Base-by-base conservation (phyloP, 1,284 basidiomycete species). In the Athelia psychrophila region DNA sequence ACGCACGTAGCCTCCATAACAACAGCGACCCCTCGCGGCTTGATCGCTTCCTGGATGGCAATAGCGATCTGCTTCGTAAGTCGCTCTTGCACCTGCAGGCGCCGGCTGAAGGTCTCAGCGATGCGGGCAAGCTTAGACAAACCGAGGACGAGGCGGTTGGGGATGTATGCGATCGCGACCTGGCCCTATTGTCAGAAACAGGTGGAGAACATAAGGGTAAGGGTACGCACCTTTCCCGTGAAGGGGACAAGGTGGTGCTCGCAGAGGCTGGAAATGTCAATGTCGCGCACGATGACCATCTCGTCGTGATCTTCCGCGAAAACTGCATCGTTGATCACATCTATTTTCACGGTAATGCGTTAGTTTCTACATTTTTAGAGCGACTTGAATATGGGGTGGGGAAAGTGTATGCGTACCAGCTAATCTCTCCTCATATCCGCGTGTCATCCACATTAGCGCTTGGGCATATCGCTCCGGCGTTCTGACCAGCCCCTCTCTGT, bases 241-340 rank as follows among this genome's bases (percentile, higher is more conserved):
- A 99, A 99, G 1, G 97, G 97, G 27, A 99, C 96, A 59, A 99
- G 81, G 72, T 99, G 97, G 67, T 99, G 97, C 75, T 99, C 97
- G 74, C 97, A 99, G 50, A 99, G 75, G 63, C 93, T 95, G 52
- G 94, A 98, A 56, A 99, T 89, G 67, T 98, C 93, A 63, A 99
- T 99, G 68, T 99, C 95, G 55, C 92, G 84, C 47, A 99, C 97
- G 57, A 99, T 87, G 50, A 99, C 96, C 95, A 99, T 97, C 71
- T 99, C 97, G 64, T 99, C 97, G 75, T 99, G 97, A 71, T 99
- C 94, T 72, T 99, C 97, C 50, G 95, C 91, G 68, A 99, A 99
- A 38, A 99, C 87, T 49, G 97, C 97, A 76, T 98, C 93, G 70
- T 98, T 97, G 60, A 99, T 98, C 58, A 99, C 95, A 67, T 99